phyloP scores from a whole-genome alignment of 345 rosid species.

The Populus ilicifolia region DNA sequence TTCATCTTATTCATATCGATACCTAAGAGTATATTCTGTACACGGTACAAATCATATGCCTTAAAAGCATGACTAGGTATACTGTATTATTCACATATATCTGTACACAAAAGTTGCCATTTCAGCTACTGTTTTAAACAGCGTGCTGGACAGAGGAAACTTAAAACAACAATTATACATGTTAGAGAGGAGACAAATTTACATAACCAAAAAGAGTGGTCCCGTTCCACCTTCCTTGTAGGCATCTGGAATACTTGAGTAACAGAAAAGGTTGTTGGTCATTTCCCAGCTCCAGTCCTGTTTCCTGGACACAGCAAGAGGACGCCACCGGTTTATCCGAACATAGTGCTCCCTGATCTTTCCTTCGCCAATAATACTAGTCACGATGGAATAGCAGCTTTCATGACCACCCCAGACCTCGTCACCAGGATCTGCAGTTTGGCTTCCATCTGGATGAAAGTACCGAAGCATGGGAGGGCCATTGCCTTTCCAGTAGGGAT shows the following conservation, averaged over 20 bases:
- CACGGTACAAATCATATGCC: not conserved
- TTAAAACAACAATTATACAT: not conserved
- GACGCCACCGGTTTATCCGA: slow-evolving; percentile 57
- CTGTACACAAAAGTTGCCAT: not conserved
- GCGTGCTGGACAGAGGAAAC: not conserved
- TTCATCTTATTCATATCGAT: not conserved
- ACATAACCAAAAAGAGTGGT: slow-evolving; percentile 26
- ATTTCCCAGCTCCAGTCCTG: slow-evolving; percentile 72
- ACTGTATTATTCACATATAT: not conserved
- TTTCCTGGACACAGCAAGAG: slow-evolving; percentile 38
- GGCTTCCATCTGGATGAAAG: slow-evolving; percentile 64
- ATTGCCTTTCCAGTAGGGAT: slow-evolving; percentile 53
- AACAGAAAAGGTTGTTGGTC: slow-evolving; percentile 45
- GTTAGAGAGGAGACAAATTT: not conserved
- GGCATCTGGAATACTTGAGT: slow-evolving; percentile 49
- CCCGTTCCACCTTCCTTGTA: slow-evolving; percentile 48
- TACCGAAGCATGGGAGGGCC: slow-evolving; percentile 48
- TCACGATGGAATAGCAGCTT: slow-evolving; percentile 46
- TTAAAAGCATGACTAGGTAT: too few species aligned
- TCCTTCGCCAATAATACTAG: slow-evolving; percentile 42
- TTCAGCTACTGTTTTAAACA: not conserved
- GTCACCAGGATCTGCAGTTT: slow-evolving; percentile 55
- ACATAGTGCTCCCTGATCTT: slow-evolving; percentile 50
- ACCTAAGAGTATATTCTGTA: not conserved
- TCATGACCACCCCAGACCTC: slow-evolving; percentile 66